These are phyloP conservation scores for Yamadazyma atlantica DNA, from an alignment of 1,139 yeast species.

Conservation along the genomic window DNA sequence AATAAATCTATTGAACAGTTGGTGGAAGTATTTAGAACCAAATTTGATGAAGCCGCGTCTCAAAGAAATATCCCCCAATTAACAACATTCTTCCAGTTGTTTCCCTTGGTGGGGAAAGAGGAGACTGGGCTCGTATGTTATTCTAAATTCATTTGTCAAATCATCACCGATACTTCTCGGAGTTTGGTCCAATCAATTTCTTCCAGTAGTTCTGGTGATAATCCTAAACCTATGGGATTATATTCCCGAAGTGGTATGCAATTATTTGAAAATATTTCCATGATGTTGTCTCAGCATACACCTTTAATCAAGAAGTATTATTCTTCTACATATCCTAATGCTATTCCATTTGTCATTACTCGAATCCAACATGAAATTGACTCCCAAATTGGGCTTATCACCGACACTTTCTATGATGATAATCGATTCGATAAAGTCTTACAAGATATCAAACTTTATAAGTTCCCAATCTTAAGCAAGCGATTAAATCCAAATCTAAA, in stretches of 20 bases:
- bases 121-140: constrained; percentile 76
- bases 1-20: constrained; percentile 59
- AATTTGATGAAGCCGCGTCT: constrained; percentile 70
- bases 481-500: constrained; percentile 19
- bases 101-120: constrained; percentile 80
- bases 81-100: constrained; percentile 78
- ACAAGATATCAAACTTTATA: constrained; percentile 57
- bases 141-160: constrained; percentile 80
- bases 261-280: constrained; percentile 80
- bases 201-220: constrained; percentile 25
- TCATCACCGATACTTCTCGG: constrained; percentile 78
- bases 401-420: constrained; percentile 82
- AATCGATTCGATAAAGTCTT: constrained; percentile 58
- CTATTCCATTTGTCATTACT: constrained; percentile 66
- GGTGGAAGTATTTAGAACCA: constrained; percentile 54
- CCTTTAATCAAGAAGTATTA: constrained; percentile 74
- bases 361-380: constrained; percentile 86
- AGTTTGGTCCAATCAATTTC: constrained; percentile 46
- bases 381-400: constrained; percentile 81
- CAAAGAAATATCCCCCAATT: constrained; percentile 64
- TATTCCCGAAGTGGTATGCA: constrained; percentile 73
- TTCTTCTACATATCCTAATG: constrained; percentile 48
- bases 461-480: constrained; percentile 45
- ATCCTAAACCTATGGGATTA: constrained; percentile 39
- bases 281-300: constrained; percentile 83